Evolutionary conservation across 2,329 filamentous ascomycete genomes (phyloP).

Genomic region (Cadophora luteo-olivacea): DNA sequence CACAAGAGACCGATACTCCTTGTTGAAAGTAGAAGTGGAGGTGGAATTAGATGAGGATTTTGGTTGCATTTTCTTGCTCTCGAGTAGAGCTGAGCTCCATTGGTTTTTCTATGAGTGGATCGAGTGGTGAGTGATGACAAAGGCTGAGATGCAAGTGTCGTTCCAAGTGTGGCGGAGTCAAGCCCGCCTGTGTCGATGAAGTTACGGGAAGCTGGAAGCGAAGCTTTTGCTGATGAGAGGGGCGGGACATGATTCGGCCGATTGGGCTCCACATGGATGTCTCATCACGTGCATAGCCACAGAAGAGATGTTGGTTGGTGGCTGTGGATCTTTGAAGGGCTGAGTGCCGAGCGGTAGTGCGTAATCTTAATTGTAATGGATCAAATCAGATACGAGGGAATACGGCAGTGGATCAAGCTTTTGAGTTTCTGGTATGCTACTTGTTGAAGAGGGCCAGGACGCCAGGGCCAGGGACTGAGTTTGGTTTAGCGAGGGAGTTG

Average conservation of each 20-base stretch:
- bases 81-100: too few species aligned
- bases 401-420: not conserved
- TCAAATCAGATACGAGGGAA: not conserved
- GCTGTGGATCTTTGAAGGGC: not conserved
- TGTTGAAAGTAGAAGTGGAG: not conserved
- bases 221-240: constrained; percentile 6
- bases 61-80: not conserved
- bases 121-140: not conserved
- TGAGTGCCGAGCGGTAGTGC: not conserved
- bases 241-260: not conserved
- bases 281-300: not conserved
- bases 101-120: too few species aligned
- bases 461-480: not conserved
- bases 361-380: not conserved
- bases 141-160: not conserved
- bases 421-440: too few species aligned
- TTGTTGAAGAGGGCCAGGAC: not conserved
- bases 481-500: not conserved
- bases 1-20: constrained; percentile 22
- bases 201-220: not conserved
- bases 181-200: not conserved
- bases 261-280: not conserved
- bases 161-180: constrained; percentile 8
- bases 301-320: not conserved
- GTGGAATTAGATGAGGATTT: not conserved